These are phyloP conservation scores for Pythium chondricola DNA, from an alignment of 352 stramenopile genomes.

Conservation along the genomic window DNA sequence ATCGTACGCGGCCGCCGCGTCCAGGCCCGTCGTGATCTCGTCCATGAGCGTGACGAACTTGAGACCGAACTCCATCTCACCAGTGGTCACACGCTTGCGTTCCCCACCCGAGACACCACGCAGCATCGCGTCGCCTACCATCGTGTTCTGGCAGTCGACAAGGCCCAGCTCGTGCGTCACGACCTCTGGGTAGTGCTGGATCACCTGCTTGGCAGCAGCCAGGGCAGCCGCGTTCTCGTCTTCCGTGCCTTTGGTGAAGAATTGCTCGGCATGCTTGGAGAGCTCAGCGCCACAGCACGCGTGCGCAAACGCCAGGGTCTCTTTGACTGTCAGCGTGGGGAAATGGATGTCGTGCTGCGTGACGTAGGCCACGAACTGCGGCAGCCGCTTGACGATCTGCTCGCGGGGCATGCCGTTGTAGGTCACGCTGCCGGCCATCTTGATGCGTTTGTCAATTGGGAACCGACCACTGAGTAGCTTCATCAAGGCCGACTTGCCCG, in stretches of 20 bases:
- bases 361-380: slow-evolving; percentile 47
- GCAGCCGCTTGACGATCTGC: slow-evolving; percentile 28
- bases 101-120: slow-evolving; percentile 62
- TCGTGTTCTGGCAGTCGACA: slow-evolving; percentile 45
- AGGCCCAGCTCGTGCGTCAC: slow-evolving; percentile 47
- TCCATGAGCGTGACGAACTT: slow-evolving; percentile 77
- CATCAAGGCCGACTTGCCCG: slow-evolving; percentile 51
- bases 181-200: slow-evolving; percentile 49
- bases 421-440: slow-evolving; percentile 32
- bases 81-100: too few species aligned
- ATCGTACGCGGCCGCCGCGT: slow-evolving; percentile 47
- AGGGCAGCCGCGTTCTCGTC: slow-evolving; percentile 41
- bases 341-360: slow-evolving; percentile 43
- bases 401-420: slow-evolving; percentile 40
- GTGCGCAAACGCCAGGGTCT: slow-evolving; percentile 53
- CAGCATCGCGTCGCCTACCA: slow-evolving; percentile 50
- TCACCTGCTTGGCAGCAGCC: slow-evolving; percentile 25
- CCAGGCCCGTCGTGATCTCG: slow-evolving; percentile 61
- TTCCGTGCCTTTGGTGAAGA: slow-evolving; percentile 29
- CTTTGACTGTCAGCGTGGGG: slow-evolving; percentile 39
- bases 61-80: slow-evolving; percentile 73
- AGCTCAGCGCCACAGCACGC: slow-evolving; percentile 41
- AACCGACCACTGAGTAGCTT: slow-evolving; percentile 54
- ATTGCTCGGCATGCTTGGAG: slow-evolving; percentile 18
- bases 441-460: slow-evolving; percentile 33